A percentile compares a stretch with the other conserved stretches of the same genome.
Conservation (phyloP, 2,329 filamentous ascomycete species). For the Hypoxylon sp. region DNA sequence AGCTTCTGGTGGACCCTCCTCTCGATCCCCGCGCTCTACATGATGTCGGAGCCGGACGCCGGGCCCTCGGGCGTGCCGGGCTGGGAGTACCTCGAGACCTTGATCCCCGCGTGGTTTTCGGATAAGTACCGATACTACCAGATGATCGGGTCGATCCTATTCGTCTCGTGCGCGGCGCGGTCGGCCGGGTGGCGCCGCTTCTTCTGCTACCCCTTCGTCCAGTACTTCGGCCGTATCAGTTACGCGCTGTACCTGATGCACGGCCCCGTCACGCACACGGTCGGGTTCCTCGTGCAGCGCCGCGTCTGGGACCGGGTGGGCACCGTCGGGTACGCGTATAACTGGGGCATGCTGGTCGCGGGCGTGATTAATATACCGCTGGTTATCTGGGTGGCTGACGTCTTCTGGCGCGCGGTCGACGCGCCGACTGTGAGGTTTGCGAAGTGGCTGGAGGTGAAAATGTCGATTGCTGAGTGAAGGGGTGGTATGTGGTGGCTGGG, state of each 20-base stretch:
- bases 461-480: slow-evolving; percentile 30
- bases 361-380: slow-evolving; percentile 62
- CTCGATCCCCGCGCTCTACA: slow-evolving; percentile 64
- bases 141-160: slow-evolving; percentile 63
- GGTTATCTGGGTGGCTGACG: slow-evolving; percentile 66
- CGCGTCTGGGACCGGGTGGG: slow-evolving; percentile 63
- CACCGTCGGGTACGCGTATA: slow-evolving; percentile 59
- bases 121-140: slow-evolving; percentile 69
- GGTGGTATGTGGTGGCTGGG: no score
- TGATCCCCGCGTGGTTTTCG: slow-evolving; percentile 63
- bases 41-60: slow-evolving; percentile 61
- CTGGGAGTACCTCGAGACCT: slow-evolving; percentile 60
- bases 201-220: slow-evolving; percentile 62
- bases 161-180: slow-evolving; percentile 63
- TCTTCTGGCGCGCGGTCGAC: slow-evolving; percentile 68
- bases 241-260: slow-evolving; percentile 73
- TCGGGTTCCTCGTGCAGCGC: slow-evolving; percentile 64
- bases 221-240: slow-evolving; percentile 71
- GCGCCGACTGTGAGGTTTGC: slow-evolving; percentile 67
- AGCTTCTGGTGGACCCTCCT: slow-evolving; percentile 55
- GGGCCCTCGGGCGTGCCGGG: slow-evolving; percentile 60
- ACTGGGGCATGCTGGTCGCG: slow-evolving; percentile 60
- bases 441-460: slow-evolving; percentile 64
- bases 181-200: slow-evolving; percentile 61
- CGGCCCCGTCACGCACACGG: slow-evolving; percentile 64